Conservation (phyloP, 495 filamentous ascomycete genomes). For the Hypoxylon fuscum region DNA sequence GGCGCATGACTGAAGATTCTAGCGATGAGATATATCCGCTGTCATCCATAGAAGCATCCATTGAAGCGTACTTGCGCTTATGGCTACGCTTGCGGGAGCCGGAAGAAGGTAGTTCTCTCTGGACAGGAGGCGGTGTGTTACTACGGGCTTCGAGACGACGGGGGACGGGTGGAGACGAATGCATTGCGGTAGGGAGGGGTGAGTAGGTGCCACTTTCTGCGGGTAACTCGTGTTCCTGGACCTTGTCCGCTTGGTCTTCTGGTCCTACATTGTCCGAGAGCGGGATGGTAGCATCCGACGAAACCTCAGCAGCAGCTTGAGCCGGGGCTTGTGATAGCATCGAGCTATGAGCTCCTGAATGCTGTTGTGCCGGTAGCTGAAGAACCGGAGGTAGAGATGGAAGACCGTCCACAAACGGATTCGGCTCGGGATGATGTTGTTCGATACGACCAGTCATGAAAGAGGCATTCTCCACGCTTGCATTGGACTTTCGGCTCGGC, state of each 20-base stretch:
- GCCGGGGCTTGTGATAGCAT: constrained; percentile 38
- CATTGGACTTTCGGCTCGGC: constrained; percentile 59
- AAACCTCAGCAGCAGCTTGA: constrained; percentile 65
- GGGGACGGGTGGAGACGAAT: constrained; percentile 89
- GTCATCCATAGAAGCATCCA: constrained; percentile 90
- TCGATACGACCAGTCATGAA: constrained; percentile 58
- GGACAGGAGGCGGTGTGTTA: constrained; percentile 78
- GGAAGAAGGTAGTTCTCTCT: constrained; percentile 67
- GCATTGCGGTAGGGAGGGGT: constrained; percentile 62
- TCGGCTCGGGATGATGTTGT: constrained; percentile 43
- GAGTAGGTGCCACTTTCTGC: constrained; percentile 66
- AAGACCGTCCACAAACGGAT: constrained; percentile 42
- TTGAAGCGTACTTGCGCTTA: constrained; percentile 76
- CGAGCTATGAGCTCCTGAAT: constrained; percentile 16
- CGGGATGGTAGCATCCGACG: constrained; percentile 94
- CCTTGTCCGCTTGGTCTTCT: constrained; percentile 68
- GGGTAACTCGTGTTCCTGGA: constrained; percentile 59
- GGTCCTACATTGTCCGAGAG: constrained; percentile 76
- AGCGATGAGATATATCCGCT: constrained; percentile 97
- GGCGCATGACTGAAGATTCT: constrained; percentile 88
- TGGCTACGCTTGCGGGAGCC: constrained; percentile 62
- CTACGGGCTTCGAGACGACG: constrained; percentile 68
- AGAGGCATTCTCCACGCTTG: constrained; percentile 55
- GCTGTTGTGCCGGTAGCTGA: constrained; percentile 29
- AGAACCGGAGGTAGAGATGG: constrained; percentile 48